Evolutionary conservation across 169 alveolate species (phyloP).

Genomic region (Ichthyophthirius multifiliis): DNA sequence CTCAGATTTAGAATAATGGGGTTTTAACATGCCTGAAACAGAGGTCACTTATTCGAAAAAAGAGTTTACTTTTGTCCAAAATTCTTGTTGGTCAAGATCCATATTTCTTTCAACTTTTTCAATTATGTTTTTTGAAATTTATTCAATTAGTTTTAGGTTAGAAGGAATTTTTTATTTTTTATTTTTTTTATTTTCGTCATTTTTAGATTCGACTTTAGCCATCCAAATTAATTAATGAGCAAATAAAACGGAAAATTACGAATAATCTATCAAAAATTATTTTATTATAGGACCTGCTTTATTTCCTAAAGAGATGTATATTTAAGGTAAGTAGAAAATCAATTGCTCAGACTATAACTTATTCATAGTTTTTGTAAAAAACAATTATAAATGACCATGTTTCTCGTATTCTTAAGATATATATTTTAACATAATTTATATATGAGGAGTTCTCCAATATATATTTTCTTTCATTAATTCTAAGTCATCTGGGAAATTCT

Average conservation of each 20-base stretch:
- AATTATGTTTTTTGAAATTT: constrained; percentile 26
- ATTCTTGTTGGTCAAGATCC: constrained; percentile 29
- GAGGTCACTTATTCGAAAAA: constrained; percentile 64
- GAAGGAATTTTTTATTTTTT: constrained; percentile 37
- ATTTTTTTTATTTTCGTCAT: constrained; percentile 29
- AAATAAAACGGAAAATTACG: constrained; percentile 39
- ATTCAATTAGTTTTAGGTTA: constrained; percentile 34
- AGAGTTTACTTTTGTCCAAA: constrained; percentile 47
- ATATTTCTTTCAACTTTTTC: constrained; percentile 31
- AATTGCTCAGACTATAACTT: constrained; percentile 23
- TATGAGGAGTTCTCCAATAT: constrained; percentile 44
- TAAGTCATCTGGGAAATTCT: not conserved
- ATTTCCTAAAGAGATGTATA: constrained; percentile 42
- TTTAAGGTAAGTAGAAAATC: constrained; percentile 45
- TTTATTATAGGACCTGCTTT: constrained; percentile 41
- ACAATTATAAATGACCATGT: constrained; percentile 18
- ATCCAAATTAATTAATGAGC: constrained; percentile 63
- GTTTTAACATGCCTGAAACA: constrained; percentile 54
- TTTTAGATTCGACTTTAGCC: constrained; percentile 51
- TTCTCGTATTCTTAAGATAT: constrained; percentile 12
- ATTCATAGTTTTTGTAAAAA: constrained; percentile 39
- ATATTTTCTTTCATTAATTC: not conserved
- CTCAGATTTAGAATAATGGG: constrained; percentile 56
- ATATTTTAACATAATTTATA: constrained; percentile 27
- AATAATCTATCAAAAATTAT: constrained; percentile 35